Percentiles rank a stretch among this genome's conserved stretches.
phyloP scores from a whole-genome alignment of 352 stramenopile species.

The Globisporangium solare region DNA sequence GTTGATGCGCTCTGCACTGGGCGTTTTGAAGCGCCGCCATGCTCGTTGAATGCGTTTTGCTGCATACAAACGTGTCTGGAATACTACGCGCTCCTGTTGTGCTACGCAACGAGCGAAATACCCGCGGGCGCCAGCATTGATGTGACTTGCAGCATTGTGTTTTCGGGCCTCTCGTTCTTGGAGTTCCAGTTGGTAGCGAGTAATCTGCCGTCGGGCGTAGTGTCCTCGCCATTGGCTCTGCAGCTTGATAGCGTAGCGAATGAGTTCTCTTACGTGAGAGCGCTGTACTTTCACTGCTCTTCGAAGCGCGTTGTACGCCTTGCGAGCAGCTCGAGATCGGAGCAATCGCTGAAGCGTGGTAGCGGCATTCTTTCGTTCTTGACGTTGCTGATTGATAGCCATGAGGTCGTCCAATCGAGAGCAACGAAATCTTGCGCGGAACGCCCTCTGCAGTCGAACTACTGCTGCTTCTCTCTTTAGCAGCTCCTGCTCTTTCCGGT shows the following conservation, averaged over 20 bases:
- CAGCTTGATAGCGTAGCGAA: conserved; percentile 42
- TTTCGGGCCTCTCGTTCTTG: conserved; percentile 24
- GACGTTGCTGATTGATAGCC: conserved; percentile 48
- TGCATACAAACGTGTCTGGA: conserved; percentile 31
- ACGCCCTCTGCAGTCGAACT: conserved; percentile 44
- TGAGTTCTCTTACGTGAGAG: conserved; percentile 25
- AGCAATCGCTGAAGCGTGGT: conserved; percentile 55
- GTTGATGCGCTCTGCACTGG: conserved; percentile 32
- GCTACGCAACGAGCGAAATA: conserved; percentile 54
- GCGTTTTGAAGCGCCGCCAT: conserved; percentile 42
- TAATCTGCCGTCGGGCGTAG: conserved; percentile 29
- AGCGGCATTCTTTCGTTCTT: conserved; percentile 48
- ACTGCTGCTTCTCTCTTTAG: conserved; percentile 34
- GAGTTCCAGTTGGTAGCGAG: conserved; percentile 25
- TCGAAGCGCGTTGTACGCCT: conserved; percentile 43
- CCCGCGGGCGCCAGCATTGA: conserved; percentile 57
- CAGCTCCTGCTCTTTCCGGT: conserved; percentile 43
- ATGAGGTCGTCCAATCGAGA: conserved; percentile 75
- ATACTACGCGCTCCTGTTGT: conserved; percentile 26
- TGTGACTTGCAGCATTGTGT: conserved; percentile 45
- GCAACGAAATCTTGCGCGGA: conserved; percentile 55
- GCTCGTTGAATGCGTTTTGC: conserved; percentile 47
- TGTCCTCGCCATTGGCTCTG: conserved; percentile 69
- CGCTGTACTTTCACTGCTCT: conserved; percentile 41
- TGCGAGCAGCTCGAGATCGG: conserved; percentile 46